Percentiles rank a stretch among this genome's conserved stretches.
Evolutionary conservation across 352 stramenopile genomes (phyloP).

Genomic region (Pythium vanterpoolii): DNA sequence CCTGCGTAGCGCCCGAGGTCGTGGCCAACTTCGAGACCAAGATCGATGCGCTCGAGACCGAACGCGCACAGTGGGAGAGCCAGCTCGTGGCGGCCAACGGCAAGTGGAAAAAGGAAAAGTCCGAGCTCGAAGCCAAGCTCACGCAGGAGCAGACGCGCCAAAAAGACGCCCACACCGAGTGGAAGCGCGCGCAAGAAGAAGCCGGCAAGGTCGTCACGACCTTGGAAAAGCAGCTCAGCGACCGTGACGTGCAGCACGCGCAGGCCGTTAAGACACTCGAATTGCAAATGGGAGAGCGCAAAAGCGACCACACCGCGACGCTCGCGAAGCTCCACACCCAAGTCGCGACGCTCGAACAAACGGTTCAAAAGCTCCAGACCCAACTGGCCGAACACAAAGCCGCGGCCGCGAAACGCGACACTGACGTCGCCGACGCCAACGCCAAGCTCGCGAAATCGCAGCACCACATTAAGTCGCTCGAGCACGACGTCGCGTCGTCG

Average conservation of each 20-base stretch:
- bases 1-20: conserved; percentile 35
- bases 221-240: conserved; percentile 21
- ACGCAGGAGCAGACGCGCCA: conserved; percentile 25
- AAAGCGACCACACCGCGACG: conserved; percentile 21
- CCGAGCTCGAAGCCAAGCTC: conserved; percentile 21
- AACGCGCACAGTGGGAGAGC: conserved; percentile 36
- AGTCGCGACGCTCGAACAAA: conserved; percentile 31
- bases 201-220: conserved; percentile 7
- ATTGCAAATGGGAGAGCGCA: conserved; percentile 17
- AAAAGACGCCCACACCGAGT: conserved; percentile 20
- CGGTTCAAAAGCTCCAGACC: conserved; percentile 25
- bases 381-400: conserved; percentile 35
- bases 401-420: conserved; percentile 26
- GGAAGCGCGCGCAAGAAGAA: conserved; percentile 20
- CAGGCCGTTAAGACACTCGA: conserved; percentile 8
- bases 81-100: conserved; percentile 35
- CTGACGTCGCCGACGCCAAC: conserved; percentile 24
- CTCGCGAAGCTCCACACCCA: conserved; percentile 28
- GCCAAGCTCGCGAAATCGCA: conserved; percentile 33
- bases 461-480: conserved; percentile 36
- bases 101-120: conserved; percentile 36
- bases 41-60: conserved; percentile 36
- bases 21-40: conserved; percentile 43
- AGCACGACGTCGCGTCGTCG: conserved; percentile 42
- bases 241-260: conserved; percentile 18